A percentile compares a stretch with the other conserved stretches of the same genome.
phyloP scores from a whole-genome alignment of 768 basidiomycete genomes.

The Candolleomyces efflorescens region DNA sequence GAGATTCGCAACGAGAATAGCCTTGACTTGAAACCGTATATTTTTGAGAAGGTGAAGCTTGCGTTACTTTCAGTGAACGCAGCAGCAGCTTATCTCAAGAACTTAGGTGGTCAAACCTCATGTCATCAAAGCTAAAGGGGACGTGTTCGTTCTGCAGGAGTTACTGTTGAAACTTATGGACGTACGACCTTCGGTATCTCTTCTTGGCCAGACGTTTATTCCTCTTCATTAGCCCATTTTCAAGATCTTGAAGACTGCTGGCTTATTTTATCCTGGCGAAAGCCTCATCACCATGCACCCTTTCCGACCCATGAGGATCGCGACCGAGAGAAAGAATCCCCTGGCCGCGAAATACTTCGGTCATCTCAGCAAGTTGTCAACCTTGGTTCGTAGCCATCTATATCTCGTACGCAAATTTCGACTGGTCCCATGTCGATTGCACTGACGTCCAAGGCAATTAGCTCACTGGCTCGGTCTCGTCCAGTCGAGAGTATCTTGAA shows the following conservation, averaged over 20 bases:
- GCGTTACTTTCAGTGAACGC: too few relatives aligned
- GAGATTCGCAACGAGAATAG: conserved; percentile 93
- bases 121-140: conserved; percentile 67
- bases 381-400: conserved; percentile 77
- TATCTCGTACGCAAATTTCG: conserved; percentile 61
- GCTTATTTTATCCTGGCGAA: conserved; percentile 25
- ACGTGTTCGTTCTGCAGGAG: conserved; percentile 62
- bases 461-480: conserved; percentile 3
- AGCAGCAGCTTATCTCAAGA: not conserved
- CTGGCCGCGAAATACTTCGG: conserved; percentile 47
- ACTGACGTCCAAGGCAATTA: not conserved
- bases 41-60: conserved; percentile 75
- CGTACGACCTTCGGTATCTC: conserved; percentile 35
- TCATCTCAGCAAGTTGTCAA: conserved; percentile 46
- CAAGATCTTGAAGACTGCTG: conserved; percentile 12
- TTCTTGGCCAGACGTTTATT: not conserved
- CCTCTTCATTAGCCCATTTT: conserved; percentile 17
- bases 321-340: conserved; percentile 52
- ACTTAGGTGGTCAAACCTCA: conserved; percentile 70
- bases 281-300: conserved; percentile 41
- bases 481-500: conserved; percentile 49
- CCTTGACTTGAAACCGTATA: conserved; percentile 79
- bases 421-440: not conserved
- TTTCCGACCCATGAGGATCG: conserved; percentile 47
- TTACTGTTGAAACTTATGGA: conserved; percentile 70